Evolutionary conservation across 768 basidiomycete genomes (phyloP).

Genomic region (Pleurotus salmoneostramineus): DNA sequence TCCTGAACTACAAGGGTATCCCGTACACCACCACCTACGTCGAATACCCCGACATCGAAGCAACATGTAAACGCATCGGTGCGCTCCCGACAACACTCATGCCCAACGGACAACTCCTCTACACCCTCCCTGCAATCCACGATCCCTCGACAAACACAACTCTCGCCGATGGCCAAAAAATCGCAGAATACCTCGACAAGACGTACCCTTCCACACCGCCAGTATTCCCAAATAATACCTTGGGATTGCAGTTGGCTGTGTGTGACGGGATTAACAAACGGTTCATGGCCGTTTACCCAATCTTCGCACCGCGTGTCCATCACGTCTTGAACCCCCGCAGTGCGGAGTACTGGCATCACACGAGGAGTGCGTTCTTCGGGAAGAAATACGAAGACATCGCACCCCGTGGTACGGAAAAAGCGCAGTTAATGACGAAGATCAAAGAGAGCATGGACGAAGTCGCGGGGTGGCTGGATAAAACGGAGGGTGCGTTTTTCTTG

Average conservation of each 20-base stretch:
- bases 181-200: constrained; percentile 5
- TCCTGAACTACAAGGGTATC: neutral
- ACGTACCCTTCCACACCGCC: neutral
- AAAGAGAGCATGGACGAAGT: neutral
- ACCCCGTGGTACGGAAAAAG: neutral
- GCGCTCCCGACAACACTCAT: neutral
- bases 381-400: neutral
- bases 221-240: neutral
- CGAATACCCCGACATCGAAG: constrained; percentile 4
- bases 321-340: neutral
- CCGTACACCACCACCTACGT: neutral
- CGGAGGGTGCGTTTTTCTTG: neutral
- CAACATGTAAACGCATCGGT: constrained; percentile 1
- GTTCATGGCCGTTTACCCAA: neutral
- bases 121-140: constrained; percentile 2
- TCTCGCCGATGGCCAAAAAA: neutral
- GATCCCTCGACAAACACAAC: neutral
- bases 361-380: neutral
- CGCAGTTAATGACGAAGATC: neutral
- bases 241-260: neutral
- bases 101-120: neutral
- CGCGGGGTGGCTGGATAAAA: neutral
- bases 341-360: neutral
- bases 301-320: neutral
- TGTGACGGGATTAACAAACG: neutral